These are phyloP conservation scores for Aspergillus incahuasiensis DNA, from an alignment of 495 filamentous ascomycete genomes.

Conservation along the genomic window DNA sequence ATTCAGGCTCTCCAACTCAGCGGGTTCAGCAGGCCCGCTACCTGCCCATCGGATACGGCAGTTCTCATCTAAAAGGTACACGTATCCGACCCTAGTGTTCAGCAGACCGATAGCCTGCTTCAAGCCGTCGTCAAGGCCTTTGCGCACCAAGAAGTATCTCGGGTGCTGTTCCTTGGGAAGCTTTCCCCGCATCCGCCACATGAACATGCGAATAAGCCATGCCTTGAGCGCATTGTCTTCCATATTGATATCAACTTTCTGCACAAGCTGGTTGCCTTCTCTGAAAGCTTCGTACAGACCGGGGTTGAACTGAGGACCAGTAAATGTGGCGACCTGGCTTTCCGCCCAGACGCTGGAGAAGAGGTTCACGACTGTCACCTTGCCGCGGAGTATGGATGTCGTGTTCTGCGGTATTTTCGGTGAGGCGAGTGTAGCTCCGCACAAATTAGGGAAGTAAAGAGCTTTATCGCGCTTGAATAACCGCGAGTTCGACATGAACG, in stretches of 20 bases:
- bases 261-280: conserved; percentile 41
- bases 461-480: conserved; percentile 71
- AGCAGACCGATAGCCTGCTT: conserved; percentile 73
- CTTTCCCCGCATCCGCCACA: conserved; percentile 52
- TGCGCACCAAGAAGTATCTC: conserved; percentile 78
- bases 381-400: conserved; percentile 63
- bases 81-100: conserved; percentile 90
- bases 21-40: conserved; percentile 65
- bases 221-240: conserved; percentile 78
- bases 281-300: conserved; percentile 51
- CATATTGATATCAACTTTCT: conserved; percentile 79
- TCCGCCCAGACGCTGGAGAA: conserved; percentile 83
- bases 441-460: conserved; percentile 90
- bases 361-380: conserved; percentile 71
- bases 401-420: conserved; percentile 56
- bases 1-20: conserved; percentile 67
- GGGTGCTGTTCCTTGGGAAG: conserved; percentile 58
- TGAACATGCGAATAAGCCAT: conserved; percentile 66
- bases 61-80: conserved; percentile 81
- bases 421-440: conserved; percentile 64
- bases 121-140: conserved; percentile 67
- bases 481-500: conserved; percentile 71
- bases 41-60: conserved; percentile 94
- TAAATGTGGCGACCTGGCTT: conserved; percentile 69
- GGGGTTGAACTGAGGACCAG: conserved; percentile 58